phyloP scores from a whole-genome alignment of 768 basidiomycete genomes.

The Boletus sensibilis region DNA sequence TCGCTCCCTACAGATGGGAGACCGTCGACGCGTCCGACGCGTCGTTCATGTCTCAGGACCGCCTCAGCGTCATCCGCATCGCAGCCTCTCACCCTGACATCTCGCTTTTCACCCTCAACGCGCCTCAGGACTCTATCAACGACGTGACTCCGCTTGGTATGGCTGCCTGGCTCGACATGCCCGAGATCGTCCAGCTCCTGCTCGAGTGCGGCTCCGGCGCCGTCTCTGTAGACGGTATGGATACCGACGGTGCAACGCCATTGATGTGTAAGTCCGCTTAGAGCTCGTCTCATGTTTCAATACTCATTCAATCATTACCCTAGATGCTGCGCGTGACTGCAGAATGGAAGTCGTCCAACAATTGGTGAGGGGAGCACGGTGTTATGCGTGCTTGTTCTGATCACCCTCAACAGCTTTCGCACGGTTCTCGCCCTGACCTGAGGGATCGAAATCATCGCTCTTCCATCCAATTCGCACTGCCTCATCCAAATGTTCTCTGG shows the following conservation, averaged over 20 bases:
- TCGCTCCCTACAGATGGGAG: constrained; percentile 52
- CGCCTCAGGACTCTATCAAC: constrained; percentile 65
- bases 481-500: constrained; percentile 65
- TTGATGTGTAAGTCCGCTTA: constrained; percentile 69
- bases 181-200: constrained; percentile 57
- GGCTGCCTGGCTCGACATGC: constrained; percentile 74
- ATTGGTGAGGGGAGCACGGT: constrained; percentile 46
- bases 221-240: constrained; percentile 72
- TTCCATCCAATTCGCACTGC: constrained; percentile 64
- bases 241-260: constrained; percentile 72
- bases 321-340: constrained; percentile 78
- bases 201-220: constrained; percentile 59
- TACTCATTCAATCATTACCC: neutral
- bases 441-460: constrained; percentile 72
- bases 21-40: constrained; percentile 67
- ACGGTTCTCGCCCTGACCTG: constrained; percentile 72
- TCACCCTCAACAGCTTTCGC: constrained; percentile 40
- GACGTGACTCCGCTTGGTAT: constrained; percentile 77
- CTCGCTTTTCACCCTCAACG: constrained; percentile 69
- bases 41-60: constrained; percentile 58
- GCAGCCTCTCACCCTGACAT: constrained; percentile 56
- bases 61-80: constrained; percentile 56
- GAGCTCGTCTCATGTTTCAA: constrained; percentile 1
- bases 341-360: constrained; percentile 62
- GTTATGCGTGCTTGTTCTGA: constrained; percentile 12